Evolutionary conservation across 441 rosid genomes (phyloP).

Genomic region (Metrosideros polymorpha): DNA sequence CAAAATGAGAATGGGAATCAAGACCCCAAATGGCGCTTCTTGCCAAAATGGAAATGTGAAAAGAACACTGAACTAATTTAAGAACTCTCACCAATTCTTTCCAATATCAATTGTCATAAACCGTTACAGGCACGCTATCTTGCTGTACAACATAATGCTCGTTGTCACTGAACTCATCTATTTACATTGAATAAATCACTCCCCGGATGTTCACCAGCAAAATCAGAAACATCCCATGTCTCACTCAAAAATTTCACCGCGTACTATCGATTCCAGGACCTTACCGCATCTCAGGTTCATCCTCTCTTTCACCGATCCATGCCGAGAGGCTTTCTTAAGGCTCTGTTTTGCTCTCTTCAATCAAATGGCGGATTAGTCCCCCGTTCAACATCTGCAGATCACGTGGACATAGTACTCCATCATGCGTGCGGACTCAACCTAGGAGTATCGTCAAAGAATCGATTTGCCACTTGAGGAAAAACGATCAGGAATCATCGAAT

Average conservation of each 20-base stretch:
- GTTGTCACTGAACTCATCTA: neutral
- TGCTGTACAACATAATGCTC: neutral
- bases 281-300: neutral
- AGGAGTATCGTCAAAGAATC: conserved; percentile 10
- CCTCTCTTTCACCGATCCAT: neutral
- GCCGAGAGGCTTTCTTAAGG: neutral
- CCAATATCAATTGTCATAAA: neutral
- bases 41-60: neutral
- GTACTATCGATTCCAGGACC: neutral
- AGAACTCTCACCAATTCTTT: neutral
- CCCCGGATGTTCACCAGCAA: neutral
- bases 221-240: neutral
- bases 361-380: neutral
- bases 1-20: neutral
- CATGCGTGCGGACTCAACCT: neutral
- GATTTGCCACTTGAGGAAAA: conserved; percentile 7
- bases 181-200: neutral
- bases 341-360: neutral
- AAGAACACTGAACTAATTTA: neutral
- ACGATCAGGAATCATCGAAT: neutral
- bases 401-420: neutral
- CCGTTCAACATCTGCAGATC: neutral
- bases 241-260: neutral
- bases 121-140: neutral
- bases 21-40: neutral